Percentiles rank a stretch among this genome's conserved stretches.
phyloP scores from a whole-genome alignment of 805 yeast genomes.

The Blastobotrys americana region DNA sequence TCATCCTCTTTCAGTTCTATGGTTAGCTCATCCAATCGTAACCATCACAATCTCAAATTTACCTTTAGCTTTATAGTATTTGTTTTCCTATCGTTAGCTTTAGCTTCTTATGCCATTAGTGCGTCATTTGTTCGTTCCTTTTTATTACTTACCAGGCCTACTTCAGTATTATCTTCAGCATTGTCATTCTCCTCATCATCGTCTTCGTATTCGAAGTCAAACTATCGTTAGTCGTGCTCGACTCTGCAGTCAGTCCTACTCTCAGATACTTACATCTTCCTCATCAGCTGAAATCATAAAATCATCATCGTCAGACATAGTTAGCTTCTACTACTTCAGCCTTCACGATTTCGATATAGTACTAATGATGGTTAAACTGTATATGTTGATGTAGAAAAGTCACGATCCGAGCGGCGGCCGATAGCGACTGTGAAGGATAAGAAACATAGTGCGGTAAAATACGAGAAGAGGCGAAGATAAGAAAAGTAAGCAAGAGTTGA shows the following conservation, averaged over 20 bases:
- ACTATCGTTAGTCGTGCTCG: slow-evolving; percentile 18
- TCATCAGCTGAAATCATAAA: slow-evolving; percentile 35
- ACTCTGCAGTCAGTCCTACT: background rate
- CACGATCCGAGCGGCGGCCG: too few relatives aligned
- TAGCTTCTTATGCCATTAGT: too few relatives aligned
- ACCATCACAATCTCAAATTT: background rate
- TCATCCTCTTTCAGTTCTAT: slow-evolving; percentile 30
- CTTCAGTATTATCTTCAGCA: slow-evolving; percentile 11
- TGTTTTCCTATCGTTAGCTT: slow-evolving; percentile 28
- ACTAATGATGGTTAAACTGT: too few relatives aligned
- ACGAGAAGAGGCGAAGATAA: too few relatives aligned
- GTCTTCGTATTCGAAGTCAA: slow-evolving; percentile 34
- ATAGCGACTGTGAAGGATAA: too few relatives aligned
- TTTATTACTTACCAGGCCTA: slow-evolving; percentile 15
- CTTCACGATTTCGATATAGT: background rate
- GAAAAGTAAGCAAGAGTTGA: too few relatives aligned
- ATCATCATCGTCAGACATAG: slow-evolving; percentile 35
- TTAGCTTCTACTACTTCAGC: too few relatives aligned
- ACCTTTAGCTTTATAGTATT: slow-evolving; percentile 34
- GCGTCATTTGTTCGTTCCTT: background rate
- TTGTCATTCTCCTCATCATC: slow-evolving; percentile 30
- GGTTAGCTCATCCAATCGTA: too few relatives aligned
- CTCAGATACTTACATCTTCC: slow-evolving; percentile 24
- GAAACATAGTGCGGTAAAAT: background rate
- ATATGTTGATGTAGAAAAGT: background rate